Conservation (phyloP, 129 eudicot species). For the Chrysanthemum makinoi region DNA sequence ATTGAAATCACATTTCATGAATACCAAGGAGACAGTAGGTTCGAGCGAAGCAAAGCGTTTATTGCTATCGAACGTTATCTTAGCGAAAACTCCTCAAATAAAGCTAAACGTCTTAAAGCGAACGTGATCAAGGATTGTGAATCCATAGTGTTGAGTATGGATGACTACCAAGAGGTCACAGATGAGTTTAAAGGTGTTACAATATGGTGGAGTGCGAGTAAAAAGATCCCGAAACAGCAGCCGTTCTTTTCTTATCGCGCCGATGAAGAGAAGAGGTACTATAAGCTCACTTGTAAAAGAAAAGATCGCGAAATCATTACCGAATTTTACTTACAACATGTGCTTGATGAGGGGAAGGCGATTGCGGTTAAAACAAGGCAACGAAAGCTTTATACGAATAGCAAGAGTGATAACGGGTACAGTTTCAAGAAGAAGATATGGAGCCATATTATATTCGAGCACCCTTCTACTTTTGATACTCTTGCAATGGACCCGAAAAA, state of each 20-base stretch:
- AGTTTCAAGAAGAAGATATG: not conserved
- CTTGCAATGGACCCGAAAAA: constrained; percentile 25
- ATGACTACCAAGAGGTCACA: constrained; percentile 14
- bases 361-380: constrained; percentile 35
- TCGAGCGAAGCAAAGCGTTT: constrained; percentile 20
- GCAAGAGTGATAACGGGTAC: constrained; percentile 3
- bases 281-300: constrained; percentile 39
- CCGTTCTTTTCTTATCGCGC: not conserved
- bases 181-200: constrained; percentile 11
- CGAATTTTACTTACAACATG: constrained; percentile 34
- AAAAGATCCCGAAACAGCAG: not conserved
- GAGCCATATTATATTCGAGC: constrained; percentile 12
- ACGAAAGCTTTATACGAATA: constrained; percentile 44
- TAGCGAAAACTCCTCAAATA: constrained; percentile 13
- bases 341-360: constrained; percentile 47
- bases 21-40: constrained; percentile 18
- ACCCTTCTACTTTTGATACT: constrained; percentile 22
- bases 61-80: constrained; percentile 20
- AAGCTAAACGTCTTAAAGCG: constrained; percentile 19
- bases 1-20: constrained; percentile 1
- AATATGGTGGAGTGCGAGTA: constrained; percentile 8
- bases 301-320: constrained; percentile 31
- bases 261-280: constrained; percentile 26
- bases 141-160: constrained; percentile 22
- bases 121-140: constrained; percentile 4